Conservation (phyloP, 2,329 filamentous ascomycete species). For the Dryadomyces sulphureus region DNA sequence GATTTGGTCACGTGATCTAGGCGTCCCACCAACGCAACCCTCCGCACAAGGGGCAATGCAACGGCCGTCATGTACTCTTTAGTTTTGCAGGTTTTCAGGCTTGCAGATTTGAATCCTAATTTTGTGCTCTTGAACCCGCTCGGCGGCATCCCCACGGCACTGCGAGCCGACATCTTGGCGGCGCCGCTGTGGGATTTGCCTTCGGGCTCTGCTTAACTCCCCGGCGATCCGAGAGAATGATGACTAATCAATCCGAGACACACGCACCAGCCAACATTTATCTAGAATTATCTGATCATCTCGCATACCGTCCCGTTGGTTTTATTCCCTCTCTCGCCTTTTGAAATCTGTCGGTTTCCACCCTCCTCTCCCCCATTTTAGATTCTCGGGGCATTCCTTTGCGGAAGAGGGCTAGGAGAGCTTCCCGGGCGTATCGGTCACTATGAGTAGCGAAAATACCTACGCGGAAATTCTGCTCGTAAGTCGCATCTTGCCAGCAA, state of each 20-base stretch:
- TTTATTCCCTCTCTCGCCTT: not conserved
- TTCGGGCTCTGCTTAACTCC: too few species aligned
- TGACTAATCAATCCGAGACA: not conserved
- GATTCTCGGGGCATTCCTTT: not conserved
- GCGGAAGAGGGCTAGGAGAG: not conserved
- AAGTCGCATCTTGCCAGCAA: not conserved
- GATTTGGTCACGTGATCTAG: too few species aligned
- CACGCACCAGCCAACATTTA: not conserved
- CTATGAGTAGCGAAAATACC: constrained; percentile 1
- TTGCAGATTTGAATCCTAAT: too few species aligned
- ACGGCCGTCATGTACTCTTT: too few species aligned
- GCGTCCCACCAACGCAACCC: too few species aligned
- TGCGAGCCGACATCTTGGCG: too few species aligned
- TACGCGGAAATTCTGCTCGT: constrained; percentile 2
- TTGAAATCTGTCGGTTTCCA: not conserved
- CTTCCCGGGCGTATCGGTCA: not conserved
- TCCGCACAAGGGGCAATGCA: too few species aligned
- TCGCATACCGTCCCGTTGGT: not conserved
- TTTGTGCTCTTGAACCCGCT: too few species aligned
- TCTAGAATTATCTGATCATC: constrained; percentile 1
- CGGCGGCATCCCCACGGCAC: too few species aligned
- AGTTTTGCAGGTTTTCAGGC: too few species aligned
- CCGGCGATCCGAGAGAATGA: not conserved
- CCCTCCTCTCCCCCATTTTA: not conserved
- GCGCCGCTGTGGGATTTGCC: too few species aligned